A percentile compares a stretch with the other conserved stretches of the same genome.
phyloP scores from a whole-genome alignment of 1,139 yeast genomes.

The Nakaseomyces kungkrabaensis region DNA sequence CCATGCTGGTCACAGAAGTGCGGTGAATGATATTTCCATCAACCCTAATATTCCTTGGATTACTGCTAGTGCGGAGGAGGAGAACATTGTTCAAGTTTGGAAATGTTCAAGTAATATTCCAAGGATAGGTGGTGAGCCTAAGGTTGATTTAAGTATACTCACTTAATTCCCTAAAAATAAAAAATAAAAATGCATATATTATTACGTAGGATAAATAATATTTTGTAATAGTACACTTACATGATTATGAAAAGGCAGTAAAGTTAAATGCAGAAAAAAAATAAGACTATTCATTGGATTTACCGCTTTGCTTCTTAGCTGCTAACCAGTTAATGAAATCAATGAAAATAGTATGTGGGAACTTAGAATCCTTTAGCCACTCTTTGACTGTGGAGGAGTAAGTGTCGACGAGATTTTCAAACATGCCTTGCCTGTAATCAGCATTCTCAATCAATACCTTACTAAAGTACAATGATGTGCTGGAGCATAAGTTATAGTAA shows the following conservation, averaged over 20 bases:
- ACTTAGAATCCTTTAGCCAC: conserved; percentile 52
- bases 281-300: not conserved
- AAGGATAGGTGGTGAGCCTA: conserved; percentile 19
- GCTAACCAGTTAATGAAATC: conserved; percentile 78
- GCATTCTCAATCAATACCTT: conserved; percentile 39
- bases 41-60: conserved; percentile 63
- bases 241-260: not conserved
- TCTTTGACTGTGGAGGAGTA: conserved; percentile 46
- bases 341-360: conserved; percentile 54
- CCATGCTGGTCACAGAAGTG: conserved; percentile 80
- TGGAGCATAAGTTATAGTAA: conserved; percentile 23
- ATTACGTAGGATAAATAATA: not conserved
- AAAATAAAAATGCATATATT: not conserved
- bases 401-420: conserved; percentile 38
- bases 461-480: conserved; percentile 44
- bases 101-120: conserved; percentile 47
- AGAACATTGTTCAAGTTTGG: conserved; percentile 72
- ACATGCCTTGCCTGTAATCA: conserved; percentile 14
- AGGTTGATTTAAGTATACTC: conserved; percentile 13
- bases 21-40: conserved; percentile 63
- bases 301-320: conserved; percentile 29
- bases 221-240: not conserved
- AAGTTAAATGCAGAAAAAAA: not conserved
- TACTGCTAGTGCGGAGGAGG: conserved; percentile 63
- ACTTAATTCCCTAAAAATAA: conserved; percentile 9